phyloP scores from a whole-genome alignment of 2,329 filamentous ascomycete genomes.

The Delphinella strobiligena region DNA sequence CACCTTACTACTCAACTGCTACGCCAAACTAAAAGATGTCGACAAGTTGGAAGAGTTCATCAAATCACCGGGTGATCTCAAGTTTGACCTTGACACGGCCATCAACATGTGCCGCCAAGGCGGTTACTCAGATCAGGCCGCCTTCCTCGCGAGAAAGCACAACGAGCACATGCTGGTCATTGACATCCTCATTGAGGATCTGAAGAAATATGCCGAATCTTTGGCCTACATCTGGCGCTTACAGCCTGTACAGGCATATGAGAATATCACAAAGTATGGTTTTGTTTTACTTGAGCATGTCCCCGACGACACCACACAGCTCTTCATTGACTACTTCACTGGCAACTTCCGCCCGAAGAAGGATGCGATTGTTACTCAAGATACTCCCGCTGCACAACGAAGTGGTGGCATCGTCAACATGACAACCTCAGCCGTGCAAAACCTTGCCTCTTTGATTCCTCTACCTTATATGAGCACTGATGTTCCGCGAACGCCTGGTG shows the following conservation, averaged over 20 bases:
- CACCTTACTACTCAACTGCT: slow-evolving; percentile 88
- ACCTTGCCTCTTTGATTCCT: slow-evolving; percentile 70
- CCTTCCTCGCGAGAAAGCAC: slow-evolving; percentile 88
- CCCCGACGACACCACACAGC: slow-evolving; percentile 63
- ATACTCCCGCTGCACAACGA: slow-evolving; percentile 31
- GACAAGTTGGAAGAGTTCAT: slow-evolving; percentile 95
- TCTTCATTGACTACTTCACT: slow-evolving; percentile 94
- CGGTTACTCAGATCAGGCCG: slow-evolving; percentile 92
- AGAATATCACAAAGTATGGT: slow-evolving; percentile 89
- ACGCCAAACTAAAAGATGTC: slow-evolving; percentile 94
- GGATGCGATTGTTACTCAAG: slow-evolving; percentile 42
- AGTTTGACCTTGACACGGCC: slow-evolving; percentile 93
- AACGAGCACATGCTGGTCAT: slow-evolving; percentile 88
- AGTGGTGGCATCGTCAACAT: slow-evolving; percentile 23
- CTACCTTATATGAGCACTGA: slow-evolving; percentile 71
- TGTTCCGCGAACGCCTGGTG: slow-evolving; percentile 38
- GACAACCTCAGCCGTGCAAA: slow-evolving; percentile 70
- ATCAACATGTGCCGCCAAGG: slow-evolving; percentile 97
- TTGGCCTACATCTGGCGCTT: slow-evolving; percentile 84
- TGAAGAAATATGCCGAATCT: slow-evolving; percentile 78
- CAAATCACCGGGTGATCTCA: slow-evolving; percentile 84
- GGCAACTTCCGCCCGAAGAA: slow-evolving; percentile 67
- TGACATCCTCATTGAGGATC: slow-evolving; percentile 91
- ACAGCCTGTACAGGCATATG: slow-evolving; percentile 71
- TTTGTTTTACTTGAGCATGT: slow-evolving; percentile 82